These are phyloP conservation scores for Yamadazyma sp. DNA, from an alignment of 805 yeast genomes.

Conservation along the genomic window DNA sequence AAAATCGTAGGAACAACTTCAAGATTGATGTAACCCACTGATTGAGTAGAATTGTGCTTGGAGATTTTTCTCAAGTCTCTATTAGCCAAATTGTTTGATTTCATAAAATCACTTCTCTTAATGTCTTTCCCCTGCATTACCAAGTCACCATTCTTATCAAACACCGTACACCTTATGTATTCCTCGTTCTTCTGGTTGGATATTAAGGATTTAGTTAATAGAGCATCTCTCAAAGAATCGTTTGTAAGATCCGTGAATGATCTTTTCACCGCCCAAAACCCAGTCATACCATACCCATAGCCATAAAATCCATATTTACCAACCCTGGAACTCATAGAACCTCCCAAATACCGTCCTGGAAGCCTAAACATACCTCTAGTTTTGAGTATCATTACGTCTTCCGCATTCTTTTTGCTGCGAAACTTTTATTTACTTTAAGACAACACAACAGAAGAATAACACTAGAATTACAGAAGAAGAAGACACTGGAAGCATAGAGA, in stretches of 20 bases:
- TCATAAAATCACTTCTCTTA: conserved; percentile 41
- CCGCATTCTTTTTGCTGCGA: too few relatives aligned
- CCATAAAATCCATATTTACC: too few relatives aligned
- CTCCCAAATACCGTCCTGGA: too few relatives aligned
- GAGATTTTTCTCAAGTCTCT: conserved; percentile 60
- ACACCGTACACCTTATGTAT: conserved; percentile 47
- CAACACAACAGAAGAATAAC: too few relatives aligned
- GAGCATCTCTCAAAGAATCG: conserved; percentile 15
- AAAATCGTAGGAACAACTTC: conserved; percentile 59
- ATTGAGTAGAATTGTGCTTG: conserved; percentile 19
- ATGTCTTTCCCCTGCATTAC: conserved; percentile 44
- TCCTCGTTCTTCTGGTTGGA: conserved; percentile 26
- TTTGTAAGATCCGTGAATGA: neutral
- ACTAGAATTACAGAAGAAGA: too few relatives aligned
- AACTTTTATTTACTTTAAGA: too few relatives aligned
- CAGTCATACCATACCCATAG: neutral
- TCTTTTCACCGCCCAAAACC: neutral
- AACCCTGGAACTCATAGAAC: too few relatives aligned
- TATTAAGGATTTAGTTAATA: conserved; percentile 19
- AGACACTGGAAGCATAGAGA: too few relatives aligned
- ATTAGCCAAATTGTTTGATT: conserved; percentile 45
- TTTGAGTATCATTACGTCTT: too few relatives aligned
- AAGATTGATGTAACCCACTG: conserved; percentile 21
- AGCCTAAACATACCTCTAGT: too few relatives aligned
- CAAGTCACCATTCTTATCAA: conserved; percentile 44